These are phyloP conservation scores for Rasamsonia emersonii DNA, from an alignment of 2,329 filamentous ascomycete species.

Conservation along the genomic window DNA sequence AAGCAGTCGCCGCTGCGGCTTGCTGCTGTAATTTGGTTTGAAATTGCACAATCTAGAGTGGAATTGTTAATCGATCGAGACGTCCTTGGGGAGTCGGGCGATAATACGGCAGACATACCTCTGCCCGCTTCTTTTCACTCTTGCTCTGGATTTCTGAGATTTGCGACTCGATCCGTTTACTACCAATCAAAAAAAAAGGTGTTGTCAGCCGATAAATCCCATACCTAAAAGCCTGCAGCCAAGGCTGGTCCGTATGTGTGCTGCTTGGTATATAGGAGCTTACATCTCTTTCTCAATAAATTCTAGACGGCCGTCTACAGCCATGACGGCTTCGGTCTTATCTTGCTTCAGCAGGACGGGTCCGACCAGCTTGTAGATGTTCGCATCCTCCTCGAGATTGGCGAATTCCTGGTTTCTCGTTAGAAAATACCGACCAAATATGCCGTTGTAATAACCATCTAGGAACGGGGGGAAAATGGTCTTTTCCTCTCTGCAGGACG, in stretches of 20 bases:
- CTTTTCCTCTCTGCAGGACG: neutral
- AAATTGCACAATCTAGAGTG: too few species aligned
- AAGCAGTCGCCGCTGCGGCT: too few species aligned
- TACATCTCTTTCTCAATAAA: conserved; percentile 94
- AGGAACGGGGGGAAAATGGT: conserved; percentile 3
- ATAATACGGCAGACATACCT: conserved; percentile 51
- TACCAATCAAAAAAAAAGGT: conserved; percentile 21
- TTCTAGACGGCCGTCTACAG: conserved; percentile 81
- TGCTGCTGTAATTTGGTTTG: too few species aligned
- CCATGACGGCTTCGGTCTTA: conserved; percentile 77
- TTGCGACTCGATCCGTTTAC: conserved; percentile 58
- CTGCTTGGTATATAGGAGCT: neutral
- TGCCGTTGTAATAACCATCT: neutral
- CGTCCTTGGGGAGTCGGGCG: too few species aligned
- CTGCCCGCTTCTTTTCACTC: conserved; percentile 56
- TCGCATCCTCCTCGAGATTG: conserved; percentile 67
- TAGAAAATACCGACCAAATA: neutral
- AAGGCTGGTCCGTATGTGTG: neutral
- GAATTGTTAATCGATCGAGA: too few species aligned
- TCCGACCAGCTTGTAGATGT: conserved; percentile 92
- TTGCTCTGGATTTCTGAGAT: conserved; percentile 57
- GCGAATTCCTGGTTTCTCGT: conserved; percentile 62
- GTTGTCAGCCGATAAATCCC: conserved; percentile 5
- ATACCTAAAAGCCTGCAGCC: neutral
- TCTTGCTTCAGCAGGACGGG: conserved; percentile 94